A percentile compares a stretch with the other conserved stretches of the same genome.
Evolutionary conservation across 2,329 filamentous ascomycete species (phyloP).

Genomic region (Fusarium lyarnte): DNA sequence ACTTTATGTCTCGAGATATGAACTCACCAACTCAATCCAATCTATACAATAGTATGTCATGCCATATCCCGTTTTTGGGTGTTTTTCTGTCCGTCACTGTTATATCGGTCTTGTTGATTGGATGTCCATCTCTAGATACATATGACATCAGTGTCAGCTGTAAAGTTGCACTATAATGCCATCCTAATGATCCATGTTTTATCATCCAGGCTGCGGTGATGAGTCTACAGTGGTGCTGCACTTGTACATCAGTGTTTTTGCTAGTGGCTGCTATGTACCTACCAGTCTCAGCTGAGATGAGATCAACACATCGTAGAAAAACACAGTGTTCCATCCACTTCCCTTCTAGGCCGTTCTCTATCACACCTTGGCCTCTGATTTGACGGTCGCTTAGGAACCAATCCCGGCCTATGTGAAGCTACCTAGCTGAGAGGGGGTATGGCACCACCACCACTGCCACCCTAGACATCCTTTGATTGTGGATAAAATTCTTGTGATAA

Average conservation of each 20-base stretch:
- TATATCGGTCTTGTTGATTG: not conserved
- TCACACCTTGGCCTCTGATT: conserved; percentile 8
- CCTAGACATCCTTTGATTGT: conserved; percentile 28
- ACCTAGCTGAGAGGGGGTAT: not conserved
- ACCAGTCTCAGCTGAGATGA: not conserved
- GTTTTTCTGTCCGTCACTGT: not conserved
- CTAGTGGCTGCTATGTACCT: not conserved
- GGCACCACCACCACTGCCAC: conserved; percentile 14
- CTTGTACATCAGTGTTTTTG: not conserved
- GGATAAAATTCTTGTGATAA: conserved; percentile 2
- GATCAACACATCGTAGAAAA: conserved; percentile 18
- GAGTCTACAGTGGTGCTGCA: not conserved
- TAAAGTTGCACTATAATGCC: not conserved
- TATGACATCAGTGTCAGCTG: not conserved
- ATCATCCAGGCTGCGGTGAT: not conserved
- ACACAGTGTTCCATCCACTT: conserved; percentile 17
- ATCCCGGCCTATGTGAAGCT: not conserved
- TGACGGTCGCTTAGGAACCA: not conserved
- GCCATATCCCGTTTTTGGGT: not conserved
- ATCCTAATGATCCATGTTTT: not conserved
- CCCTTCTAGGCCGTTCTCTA: conserved; percentile 23
- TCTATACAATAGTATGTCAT: not conserved
- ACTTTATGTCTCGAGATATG: not conserved
- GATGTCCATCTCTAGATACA: not conserved
- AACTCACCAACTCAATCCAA: not conserved